Evolutionary conservation across 2,329 filamentous ascomycete genomes (phyloP).

Genomic region (Aureobasidium sp.): DNA sequence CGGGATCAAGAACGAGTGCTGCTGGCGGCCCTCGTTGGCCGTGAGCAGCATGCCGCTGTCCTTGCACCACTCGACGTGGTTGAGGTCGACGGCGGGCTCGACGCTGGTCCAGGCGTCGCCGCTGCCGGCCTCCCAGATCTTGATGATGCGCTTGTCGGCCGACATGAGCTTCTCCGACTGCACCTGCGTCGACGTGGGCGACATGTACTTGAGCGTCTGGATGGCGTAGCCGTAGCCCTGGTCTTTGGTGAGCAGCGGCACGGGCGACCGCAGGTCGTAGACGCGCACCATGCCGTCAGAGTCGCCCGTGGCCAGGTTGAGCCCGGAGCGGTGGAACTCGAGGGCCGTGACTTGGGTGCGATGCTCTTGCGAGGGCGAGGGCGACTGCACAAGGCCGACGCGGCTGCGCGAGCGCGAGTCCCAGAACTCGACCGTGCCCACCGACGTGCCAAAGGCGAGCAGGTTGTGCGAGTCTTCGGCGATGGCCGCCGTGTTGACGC

Average conservation of each 20-base stretch:
- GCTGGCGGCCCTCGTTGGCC: conserved; percentile 91
- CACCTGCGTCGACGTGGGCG: conserved; percentile 64
- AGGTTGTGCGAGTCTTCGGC: conserved; percentile 87
- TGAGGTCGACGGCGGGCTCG: conserved; percentile 89
- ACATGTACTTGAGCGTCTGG: conserved; percentile 67
- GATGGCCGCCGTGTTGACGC: conserved; percentile 79
- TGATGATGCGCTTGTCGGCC: conserved; percentile 91
- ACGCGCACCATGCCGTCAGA: conserved; percentile 81
- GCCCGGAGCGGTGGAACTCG: conserved; percentile 74
- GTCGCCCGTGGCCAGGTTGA: conserved; percentile 81
- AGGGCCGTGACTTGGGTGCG: conserved; percentile 72
- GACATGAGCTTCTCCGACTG: conserved; percentile 71
- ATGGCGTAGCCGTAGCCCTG: conserved; percentile 94
- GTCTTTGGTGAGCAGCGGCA: conserved; percentile 82
- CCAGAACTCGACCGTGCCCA: conserved; percentile 97
- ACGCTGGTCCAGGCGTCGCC: conserved; percentile 92
- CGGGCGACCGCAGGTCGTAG: conserved; percentile 84
- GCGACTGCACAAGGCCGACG: conserved; percentile 65
- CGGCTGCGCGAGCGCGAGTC: conserved; percentile 77
- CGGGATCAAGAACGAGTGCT: conserved; percentile 91
- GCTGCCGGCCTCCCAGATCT: conserved; percentile 81
- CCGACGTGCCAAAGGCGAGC: conserved; percentile 83
- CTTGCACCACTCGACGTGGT: conserved; percentile 87
- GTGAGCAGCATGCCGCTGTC: conserved; percentile 92
- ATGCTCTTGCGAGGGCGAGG: conserved; percentile 33